Percentiles rank a stretch among this genome's conserved stretches.
Evolutionary conservation across 495 filamentous ascomycete genomes (phyloP).

Genomic region (Penicillium steckii): DNA sequence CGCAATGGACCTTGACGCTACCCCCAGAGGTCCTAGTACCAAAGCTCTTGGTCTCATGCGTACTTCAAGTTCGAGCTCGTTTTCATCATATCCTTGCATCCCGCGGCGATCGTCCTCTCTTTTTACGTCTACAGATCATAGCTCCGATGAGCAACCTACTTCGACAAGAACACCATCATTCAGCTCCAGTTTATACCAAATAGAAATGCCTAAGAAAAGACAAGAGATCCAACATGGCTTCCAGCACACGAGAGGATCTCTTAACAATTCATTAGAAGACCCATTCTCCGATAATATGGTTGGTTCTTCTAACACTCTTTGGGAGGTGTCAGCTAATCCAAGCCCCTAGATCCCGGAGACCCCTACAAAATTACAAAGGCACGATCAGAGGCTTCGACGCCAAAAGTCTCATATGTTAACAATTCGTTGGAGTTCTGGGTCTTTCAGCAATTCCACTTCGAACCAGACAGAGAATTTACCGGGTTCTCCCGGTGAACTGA

Average conservation of each 20-base stretch:
- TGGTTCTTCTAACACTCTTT: neutral
- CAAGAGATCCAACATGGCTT: neutral
- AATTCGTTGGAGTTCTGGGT: conserved; percentile 28
- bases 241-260: neutral
- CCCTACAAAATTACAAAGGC: neutral
- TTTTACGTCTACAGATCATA: conserved; percentile 2
- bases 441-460: conserved; percentile 8
- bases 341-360: neutral
- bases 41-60: conserved; percentile 1
- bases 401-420: neutral
- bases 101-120: conserved; percentile 30
- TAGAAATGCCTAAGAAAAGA: conserved; percentile 21
- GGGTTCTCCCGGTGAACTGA: neutral
- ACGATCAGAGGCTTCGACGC: neutral
- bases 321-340: neutral
- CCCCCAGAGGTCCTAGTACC: conserved; percentile 11
- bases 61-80: conserved; percentile 11
- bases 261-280: conserved; percentile 8
- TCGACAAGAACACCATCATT: conserved; percentile 31
- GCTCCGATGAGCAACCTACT: conserved; percentile 9
- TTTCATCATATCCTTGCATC: conserved; percentile 21
- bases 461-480: neutral
- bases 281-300: conserved; percentile 21
- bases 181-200: conserved; percentile 17
- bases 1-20: conserved; percentile 9